Base-by-base conservation (phyloP, 2,329 filamentous ascomycete genomes). In the Xylogone sp. region DNA sequence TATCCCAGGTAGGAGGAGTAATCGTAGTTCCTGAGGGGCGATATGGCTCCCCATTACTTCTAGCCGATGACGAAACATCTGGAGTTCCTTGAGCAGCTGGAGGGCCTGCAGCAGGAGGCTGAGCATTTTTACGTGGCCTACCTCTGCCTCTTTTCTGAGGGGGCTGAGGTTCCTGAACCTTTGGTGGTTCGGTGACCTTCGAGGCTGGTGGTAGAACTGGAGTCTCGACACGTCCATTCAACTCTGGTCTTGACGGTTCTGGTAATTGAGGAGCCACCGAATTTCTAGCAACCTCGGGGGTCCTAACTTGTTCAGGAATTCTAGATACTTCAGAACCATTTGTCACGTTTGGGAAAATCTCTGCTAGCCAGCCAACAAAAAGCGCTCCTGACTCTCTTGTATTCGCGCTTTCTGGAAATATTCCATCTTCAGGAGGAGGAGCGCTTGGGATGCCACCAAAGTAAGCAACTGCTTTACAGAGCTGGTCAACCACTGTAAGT, bases 381-480 rank as follows among this genome's bases (percentile, higher is more conserved):
- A 81, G 67, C 19, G 75, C 74, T 1, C 82, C 83, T 1, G 76
- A 69, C 2, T 82, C 82, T 61, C 84, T 83, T 12, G 72, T 72
- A 45, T 75, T 71, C 9, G 73, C 75, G 57, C 82, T 85, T 21
- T 73, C 69, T 1, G 82, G 82, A 48, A 84, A 85, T 2, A 66
- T 68, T 16, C 70, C 73, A 56, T 77, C 71, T 22, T 73, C 65
- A 0, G 75, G 72, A n/a, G 77, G 74, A 7, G 77, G 76, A 3
- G 75, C 76, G 22, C 75, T 77, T 34, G 81, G 79, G 44, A 80
- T 74, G 21, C 82, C 81, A 7, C 83, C 82, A 65, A 85, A 86
- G 58, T 82, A 84, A n/a, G 78, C 75, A 49, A 86, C 62, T 2
- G 79, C 82, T 58, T 78, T 84, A 61, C 80, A 84, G 29, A 86